Conservation (phyloP, 768 basidiomycete genomes). For the Trametes cinnabarina region DNA sequence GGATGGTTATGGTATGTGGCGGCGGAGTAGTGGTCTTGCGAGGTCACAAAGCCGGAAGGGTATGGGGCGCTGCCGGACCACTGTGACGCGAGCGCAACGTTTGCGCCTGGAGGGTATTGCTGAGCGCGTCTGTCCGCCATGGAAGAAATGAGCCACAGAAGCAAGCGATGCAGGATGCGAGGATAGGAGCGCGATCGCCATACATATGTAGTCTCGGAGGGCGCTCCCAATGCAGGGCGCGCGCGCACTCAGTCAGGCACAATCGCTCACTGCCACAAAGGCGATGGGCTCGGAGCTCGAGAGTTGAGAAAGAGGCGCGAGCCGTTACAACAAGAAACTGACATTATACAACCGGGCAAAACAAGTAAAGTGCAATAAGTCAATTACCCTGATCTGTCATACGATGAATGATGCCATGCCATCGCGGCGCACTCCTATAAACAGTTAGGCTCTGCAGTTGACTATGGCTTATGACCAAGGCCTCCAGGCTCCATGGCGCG, state of each 20-base stretch:
- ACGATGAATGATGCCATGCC: slow-evolving; percentile 23
- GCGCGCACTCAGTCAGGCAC: slow-evolving; percentile 21
- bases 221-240: slow-evolving; percentile 6
- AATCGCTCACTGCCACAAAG: slow-evolving; percentile 27
- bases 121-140: slow-evolving; percentile 26
- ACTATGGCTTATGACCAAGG: slow-evolving; percentile 10
- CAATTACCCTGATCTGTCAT: slow-evolving; percentile 23
- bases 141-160: slow-evolving; percentile 6
- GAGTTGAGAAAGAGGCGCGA: slow-evolving; percentile 5
- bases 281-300: slow-evolving; percentile 14
- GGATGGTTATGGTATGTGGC: slow-evolving; percentile 16
- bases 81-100: slow-evolving; percentile 18
- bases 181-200: slow-evolving; percentile 21
- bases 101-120: slow-evolving; percentile 15
- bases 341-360: slow-evolving; percentile 16
- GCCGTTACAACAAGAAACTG: slow-evolving; percentile 9
- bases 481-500: neutral
- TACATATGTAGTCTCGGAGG: slow-evolving; percentile 22
- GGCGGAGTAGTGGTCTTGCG: slow-evolving; percentile 19
- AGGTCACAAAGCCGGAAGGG: slow-evolving; percentile 14
- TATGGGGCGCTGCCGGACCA: slow-evolving; percentile 17
- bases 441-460: slow-evolving; percentile 12
- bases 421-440: slow-evolving; percentile 18
- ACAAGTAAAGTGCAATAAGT: slow-evolving; percentile 22
- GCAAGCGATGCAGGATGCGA: slow-evolving; percentile 12